Conservation (phyloP, 2,329 filamentous ascomycete genomes). For the Calonectria hongkongensis region DNA sequence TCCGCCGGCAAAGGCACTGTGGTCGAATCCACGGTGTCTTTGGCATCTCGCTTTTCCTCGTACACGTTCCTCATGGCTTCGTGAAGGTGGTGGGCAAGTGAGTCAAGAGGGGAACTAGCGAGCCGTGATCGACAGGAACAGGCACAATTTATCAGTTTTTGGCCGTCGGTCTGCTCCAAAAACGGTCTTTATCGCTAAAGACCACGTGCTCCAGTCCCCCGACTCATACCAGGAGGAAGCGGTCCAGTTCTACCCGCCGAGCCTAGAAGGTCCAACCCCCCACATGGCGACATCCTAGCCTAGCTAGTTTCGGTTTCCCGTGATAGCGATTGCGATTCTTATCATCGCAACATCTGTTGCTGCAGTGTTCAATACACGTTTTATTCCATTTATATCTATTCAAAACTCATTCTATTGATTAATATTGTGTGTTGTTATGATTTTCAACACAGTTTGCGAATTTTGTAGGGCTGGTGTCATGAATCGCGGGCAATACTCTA, state of each 20-base stretch:
- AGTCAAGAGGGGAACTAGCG: not conserved
- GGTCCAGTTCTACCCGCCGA: not conserved
- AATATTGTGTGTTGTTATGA: too few relatives aligned
- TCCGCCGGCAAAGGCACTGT: not conserved
- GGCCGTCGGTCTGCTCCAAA: not conserved
- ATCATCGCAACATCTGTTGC: not conserved
- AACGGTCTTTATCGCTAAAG: not conserved
- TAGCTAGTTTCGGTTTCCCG: not conserved
- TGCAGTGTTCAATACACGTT: too few relatives aligned
- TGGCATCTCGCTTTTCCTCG: not conserved
- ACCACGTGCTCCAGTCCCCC: conserved; percentile 1
- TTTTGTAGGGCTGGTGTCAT: not conserved
- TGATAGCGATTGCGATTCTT: not conserved
- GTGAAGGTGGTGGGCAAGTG: not conserved
- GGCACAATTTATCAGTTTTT: conserved; percentile 4
- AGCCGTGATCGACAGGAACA: not conserved
- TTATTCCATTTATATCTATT: not conserved
- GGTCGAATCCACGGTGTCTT: not conserved
- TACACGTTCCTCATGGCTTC: not conserved
- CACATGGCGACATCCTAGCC: conserved; percentile 2
- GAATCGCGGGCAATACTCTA: not conserved
- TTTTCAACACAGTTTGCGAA: not conserved
- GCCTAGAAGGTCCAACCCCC: conserved; percentile 4
- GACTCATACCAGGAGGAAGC: not conserved
- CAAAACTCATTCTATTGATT: too few relatives aligned